Conservation (phyloP, 2,329 filamentous ascomycete genomes). For the Phialocephala sp. region DNA sequence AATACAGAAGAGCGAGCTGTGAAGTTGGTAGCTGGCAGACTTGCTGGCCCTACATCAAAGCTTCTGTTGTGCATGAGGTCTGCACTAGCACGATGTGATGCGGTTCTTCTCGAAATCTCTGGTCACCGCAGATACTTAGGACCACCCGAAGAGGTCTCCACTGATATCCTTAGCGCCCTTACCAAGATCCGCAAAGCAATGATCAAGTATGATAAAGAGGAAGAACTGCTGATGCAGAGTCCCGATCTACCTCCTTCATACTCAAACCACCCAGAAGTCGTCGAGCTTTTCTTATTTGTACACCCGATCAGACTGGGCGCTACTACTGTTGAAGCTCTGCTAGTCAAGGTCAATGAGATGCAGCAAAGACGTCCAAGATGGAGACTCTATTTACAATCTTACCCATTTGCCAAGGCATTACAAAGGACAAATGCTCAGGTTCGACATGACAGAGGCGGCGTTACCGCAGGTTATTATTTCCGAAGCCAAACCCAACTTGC, state of each 20-base stretch:
- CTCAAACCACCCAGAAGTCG: slow-evolving; percentile 54
- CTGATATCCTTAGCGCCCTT: slow-evolving; percentile 49
- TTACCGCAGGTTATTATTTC: slow-evolving; percentile 57
- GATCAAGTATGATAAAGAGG: slow-evolving; percentile 53
- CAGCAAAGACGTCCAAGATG: slow-evolving; percentile 49
- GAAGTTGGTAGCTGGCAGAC: slow-evolving; percentile 41
- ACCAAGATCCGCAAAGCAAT: slow-evolving; percentile 50
- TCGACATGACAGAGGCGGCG: slow-evolving; percentile 62
- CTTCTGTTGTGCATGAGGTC: slow-evolving; percentile 54
- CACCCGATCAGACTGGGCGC: slow-evolving; percentile 60
- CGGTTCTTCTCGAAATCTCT: slow-evolving; percentile 59
- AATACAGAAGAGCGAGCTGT: slow-evolving; percentile 41
- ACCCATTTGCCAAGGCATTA: slow-evolving; percentile 58
- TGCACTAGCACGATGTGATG: slow-evolving; percentile 54
- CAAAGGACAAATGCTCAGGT: slow-evolving; percentile 62
- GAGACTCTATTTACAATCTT: slow-evolving; percentile 56
- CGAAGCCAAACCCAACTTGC: slow-evolving; percentile 40
- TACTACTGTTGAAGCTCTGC: slow-evolving; percentile 52
- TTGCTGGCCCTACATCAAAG: slow-evolving; percentile 54
- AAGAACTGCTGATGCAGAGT: slow-evolving; percentile 53
- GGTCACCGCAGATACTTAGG: slow-evolving; percentile 56
- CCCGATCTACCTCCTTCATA: slow-evolving; percentile 52
- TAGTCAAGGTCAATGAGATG: slow-evolving; percentile 55
- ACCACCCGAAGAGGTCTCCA: slow-evolving; percentile 49
- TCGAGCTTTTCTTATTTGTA: slow-evolving; percentile 60